Percentiles rank a stretch among this genome's conserved stretches.
These are phyloP conservation scores for Kalanchoe fedtschenkoi DNA, from an alignment of 164 flowering plant species.

Conservation along the genomic window DNA sequence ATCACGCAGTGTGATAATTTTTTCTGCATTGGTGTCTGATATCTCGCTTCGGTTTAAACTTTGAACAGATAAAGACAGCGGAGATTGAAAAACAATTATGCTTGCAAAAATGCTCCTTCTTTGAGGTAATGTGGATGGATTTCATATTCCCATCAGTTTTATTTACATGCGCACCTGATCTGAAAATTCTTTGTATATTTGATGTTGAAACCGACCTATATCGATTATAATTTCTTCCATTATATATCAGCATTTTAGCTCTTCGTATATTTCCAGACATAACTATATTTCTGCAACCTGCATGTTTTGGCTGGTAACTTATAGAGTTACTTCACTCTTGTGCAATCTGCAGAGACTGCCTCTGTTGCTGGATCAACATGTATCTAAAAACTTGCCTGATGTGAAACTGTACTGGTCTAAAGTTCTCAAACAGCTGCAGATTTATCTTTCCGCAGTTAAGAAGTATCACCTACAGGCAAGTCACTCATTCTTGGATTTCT, in stretches of 20 bases:
- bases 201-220: neutral
- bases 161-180: neutral
- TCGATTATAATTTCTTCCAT: too few species aligned
- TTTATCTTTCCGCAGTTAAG: slow-evolving; percentile 20
- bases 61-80: slow-evolving; percentile 30
- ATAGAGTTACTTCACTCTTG: neutral
- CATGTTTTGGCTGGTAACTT: neutral
- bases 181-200: slow-evolving; percentile 8
- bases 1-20: neutral
- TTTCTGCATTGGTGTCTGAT: neutral
- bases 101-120: slow-evolving; percentile 31
- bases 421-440: slow-evolving; percentile 21
- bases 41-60: neutral
- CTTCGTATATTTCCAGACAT: neutral
- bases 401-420: slow-evolving; percentile 13
- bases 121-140: slow-evolving; percentile 34
- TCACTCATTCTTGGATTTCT: neutral
- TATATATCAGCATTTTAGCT: too few species aligned
- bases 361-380: neutral
- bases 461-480: slow-evolving; percentile 62
- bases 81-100: slow-evolving; percentile 23
- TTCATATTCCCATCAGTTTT: neutral
- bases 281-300: neutral
- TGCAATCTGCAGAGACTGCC: neutral
- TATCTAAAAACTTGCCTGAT: neutral